Base-by-base conservation (phyloP, 192 early-diverging fungal genomes). In the Backusella westeae region DNA sequence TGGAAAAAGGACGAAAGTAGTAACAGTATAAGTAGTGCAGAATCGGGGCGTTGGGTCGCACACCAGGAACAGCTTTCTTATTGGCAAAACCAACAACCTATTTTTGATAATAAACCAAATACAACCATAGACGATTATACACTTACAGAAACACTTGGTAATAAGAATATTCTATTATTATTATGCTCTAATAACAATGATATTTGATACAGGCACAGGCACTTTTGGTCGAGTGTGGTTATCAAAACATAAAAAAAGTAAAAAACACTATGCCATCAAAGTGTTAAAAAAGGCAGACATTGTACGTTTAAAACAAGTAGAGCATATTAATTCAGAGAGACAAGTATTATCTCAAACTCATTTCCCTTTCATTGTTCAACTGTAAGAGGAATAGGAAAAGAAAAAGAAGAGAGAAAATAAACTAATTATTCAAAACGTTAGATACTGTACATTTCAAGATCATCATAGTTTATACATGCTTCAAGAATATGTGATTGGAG, bases 221-320 rank as follows among this genome's bases (percentile, higher is more conserved):
- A 95, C 94, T 4, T 97, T 98, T 89, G 97, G 97, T 59, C 90
- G 97, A 32, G 97, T 98, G 63, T 95, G 96, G 84, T 81, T 98
- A 59, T 94, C 94, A 34, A 89, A 90, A 76, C 89, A 93, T 34
- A 87, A 88, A 74, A 75, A 79, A n/a, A 93, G 90, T 34, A 89
- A 90, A 38, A 86, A 90, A 75, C 94, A 92, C 84, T 96, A 95
- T 78, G 95, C 97, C 8, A 98, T 97, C 90, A 97, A 98, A 79
- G 96, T 97, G 8, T 85, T 98, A 71, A 92, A 92, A 72, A 98
- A 98, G 81, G 81, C 89, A 69, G 95, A 98, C 66, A 91, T 98
- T 10, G 95, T 98, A 66, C 90, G 92, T 44, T 87, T 95, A 80
- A 94, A 94, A 84, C 97, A 98, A 80, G 96, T 98, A 29, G 97